Evolutionary conservation across 495 filamentous ascomycete genomes (phyloP).

Genomic region (Podospora conica): DNA sequence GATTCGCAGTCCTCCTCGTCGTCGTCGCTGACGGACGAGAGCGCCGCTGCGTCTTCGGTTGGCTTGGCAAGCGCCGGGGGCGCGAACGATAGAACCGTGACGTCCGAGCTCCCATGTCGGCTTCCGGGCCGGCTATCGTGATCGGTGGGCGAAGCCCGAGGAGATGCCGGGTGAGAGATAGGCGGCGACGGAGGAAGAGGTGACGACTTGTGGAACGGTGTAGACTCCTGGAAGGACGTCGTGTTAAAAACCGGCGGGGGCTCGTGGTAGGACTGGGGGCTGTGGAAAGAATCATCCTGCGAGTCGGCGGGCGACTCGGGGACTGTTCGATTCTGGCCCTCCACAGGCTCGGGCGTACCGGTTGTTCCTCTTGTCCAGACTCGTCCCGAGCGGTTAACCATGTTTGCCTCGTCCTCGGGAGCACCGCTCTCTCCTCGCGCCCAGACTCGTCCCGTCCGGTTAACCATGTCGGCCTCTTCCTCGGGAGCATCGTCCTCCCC

Average conservation of each 20-base stretch:
- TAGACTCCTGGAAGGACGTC: slow-evolving; percentile 50
- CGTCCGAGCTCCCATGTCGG: slow-evolving; percentile 35
- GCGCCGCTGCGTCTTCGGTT: neutral
- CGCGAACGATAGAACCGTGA: slow-evolving; percentile 37
- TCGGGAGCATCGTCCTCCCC: neutral
- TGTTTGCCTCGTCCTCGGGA: neutral
- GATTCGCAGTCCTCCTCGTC: no score
- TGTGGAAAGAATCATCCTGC: slow-evolving; percentile 44
- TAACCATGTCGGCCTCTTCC: neutral
- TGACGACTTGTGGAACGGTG: slow-evolving; percentile 50
- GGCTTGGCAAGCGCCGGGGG: slow-evolving; percentile 5
- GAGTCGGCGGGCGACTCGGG: slow-evolving; percentile 29
- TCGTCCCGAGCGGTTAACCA: neutral
- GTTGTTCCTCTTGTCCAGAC: neutral
- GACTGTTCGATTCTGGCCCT: slow-evolving; percentile 1
- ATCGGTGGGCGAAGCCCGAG: slow-evolving; percentile 29
- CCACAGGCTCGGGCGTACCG: neutral
- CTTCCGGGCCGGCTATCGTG: slow-evolving; percentile 14
- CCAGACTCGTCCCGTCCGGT: neutral
- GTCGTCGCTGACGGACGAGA: slow-evolving; percentile 11
- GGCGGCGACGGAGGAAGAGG: slow-evolving; percentile 46
- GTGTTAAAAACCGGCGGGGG: slow-evolving; percentile 45
- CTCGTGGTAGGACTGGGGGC: slow-evolving; percentile 49
- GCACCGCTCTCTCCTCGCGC: neutral
- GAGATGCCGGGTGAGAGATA: slow-evolving; percentile 36